Evolutionary conservation across 208 protist species (phyloP), one percentile per base, ranked within the genome.

Genomic region (Leishmania arabica): DNA sequence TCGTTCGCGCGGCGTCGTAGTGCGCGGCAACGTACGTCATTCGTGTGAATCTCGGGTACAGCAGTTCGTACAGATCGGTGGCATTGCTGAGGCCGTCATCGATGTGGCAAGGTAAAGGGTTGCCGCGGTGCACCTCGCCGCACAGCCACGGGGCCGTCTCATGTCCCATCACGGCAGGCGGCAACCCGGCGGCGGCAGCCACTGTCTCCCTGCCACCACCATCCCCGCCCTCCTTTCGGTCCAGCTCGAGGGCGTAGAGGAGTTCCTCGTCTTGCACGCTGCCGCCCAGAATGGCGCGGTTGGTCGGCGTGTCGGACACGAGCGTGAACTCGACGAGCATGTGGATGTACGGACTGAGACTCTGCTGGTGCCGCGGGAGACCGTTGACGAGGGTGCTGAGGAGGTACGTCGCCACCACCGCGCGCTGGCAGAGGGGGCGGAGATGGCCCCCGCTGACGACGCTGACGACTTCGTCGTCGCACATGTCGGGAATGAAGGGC

Each of bases 1-100:
- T 88, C 27, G 68, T 31, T 45, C 82, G 84, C 42, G 91, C 78
- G 17, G 95, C 75, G 51, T 93, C 86, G 72, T 90, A 80, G 82
- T 95, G 91, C 15, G 93, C 93, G 17, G 94, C 68, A 83, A 94
- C 93, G 84, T 89, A 95, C 4, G 93, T 85, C 84, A 91, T 93
- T 31, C 91, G 90, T 19, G 89, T 89, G 74, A 91, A 97, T 66
- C 53, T 7, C 0, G 86, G 93, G 45, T 66, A 54, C 47, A 97
- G 81, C 49, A 91, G 77, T 15, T 64, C 58, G 47, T 69, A 37
- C 42, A 91, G 79, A 19, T 68, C 80, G 27, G 40, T 13, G 31
- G 3, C 56, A 19, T 27, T 17, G 40, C 34, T 7, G 24, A 8
- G 40, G 24, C 7, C 56, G 56, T 45, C n/a, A 58, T 17, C 51